These are phyloP conservation scores for Mucor sp. DNA, from an alignment of 371 early-diverging fungal genomes.

Conservation along the genomic window DNA sequence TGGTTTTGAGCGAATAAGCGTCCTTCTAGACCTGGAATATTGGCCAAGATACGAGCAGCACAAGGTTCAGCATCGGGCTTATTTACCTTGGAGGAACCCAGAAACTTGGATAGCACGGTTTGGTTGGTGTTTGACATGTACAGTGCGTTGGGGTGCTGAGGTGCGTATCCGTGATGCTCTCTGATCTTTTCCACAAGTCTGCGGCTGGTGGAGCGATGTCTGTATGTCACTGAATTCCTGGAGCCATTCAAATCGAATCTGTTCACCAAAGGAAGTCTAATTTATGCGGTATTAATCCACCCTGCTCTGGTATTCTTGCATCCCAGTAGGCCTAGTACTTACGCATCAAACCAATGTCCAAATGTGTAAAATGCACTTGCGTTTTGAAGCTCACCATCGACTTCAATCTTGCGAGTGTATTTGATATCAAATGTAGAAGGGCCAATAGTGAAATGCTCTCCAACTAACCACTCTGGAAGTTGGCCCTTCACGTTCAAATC, in stretches of 20 bases:
- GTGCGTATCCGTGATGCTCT: constrained; percentile 66
- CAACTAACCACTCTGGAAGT: constrained; percentile 65
- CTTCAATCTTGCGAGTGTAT: constrained; percentile 59
- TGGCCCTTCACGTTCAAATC: constrained; percentile 51
- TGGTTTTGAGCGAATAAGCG: constrained; percentile 58
- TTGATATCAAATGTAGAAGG: constrained; percentile 64
- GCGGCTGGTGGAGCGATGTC: constrained; percentile 61
- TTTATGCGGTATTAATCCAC: background rate
- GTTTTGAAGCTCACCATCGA: constrained; percentile 61
- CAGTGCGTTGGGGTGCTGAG: constrained; percentile 63
- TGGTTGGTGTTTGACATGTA: constrained; percentile 70
- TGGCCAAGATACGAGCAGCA: constrained; percentile 47
- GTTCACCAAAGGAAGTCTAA: constrained; percentile 57
- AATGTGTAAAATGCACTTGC: constrained; percentile 62
- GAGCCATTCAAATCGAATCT: constrained; percentile 61
- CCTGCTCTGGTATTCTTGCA: background rate
- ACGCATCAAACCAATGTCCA: constrained; percentile 76
- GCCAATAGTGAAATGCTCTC: constrained; percentile 65
- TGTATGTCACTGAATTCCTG: constrained; percentile 57
- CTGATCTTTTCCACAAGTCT: constrained; percentile 65
- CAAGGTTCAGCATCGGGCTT: constrained; percentile 64
- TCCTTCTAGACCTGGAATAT: constrained; percentile 58
- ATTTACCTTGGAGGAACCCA: constrained; percentile 49
- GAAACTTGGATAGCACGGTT: constrained; percentile 56
- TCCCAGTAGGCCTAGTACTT: constrained; percentile 16